These are phyloP conservation scores for Cardiospermum halicacabum DNA, from an alignment of 345 rosid species.

Conservation along the genomic window DNA sequence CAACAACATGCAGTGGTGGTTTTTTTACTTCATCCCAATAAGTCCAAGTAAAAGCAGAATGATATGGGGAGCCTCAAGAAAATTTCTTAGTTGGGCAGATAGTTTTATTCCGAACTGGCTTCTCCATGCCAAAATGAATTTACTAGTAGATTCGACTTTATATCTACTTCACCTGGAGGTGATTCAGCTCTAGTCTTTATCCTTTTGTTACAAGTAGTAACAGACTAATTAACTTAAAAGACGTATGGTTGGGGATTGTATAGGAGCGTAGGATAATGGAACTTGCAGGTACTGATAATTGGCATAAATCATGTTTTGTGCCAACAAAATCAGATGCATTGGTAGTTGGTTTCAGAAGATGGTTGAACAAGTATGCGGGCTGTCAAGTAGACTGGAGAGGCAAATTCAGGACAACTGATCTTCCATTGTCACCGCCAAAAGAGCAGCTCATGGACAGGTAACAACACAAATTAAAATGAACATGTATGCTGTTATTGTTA, in stretches of 20 bases:
- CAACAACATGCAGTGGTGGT: too few species aligned
- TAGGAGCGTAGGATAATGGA: conserved; percentile 78
- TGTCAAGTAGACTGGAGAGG: conserved; percentile 70
- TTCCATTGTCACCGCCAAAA: conserved; percentile 65
- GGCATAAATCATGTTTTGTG: conserved; percentile 76
- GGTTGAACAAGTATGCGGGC: conserved; percentile 60
- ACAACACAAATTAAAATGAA: not conserved
- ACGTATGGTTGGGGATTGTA: not conserved
- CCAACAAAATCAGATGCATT: conserved; percentile 70
- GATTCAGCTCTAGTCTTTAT: too few species aligned
- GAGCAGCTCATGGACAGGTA: conserved; percentile 80
- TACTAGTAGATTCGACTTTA: too few species aligned
- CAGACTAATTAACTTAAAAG: not conserved
- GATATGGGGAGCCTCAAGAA: too few species aligned
- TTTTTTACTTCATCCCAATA: too few species aligned
- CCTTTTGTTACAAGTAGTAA: too few species aligned
- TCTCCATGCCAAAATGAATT: too few species aligned
- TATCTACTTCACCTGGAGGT: too few species aligned
- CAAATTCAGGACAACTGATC: conserved; percentile 42
- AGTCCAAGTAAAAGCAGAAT: too few species aligned
- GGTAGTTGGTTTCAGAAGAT: conserved; percentile 66
- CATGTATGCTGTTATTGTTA: not conserved
- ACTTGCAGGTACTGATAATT: conserved; percentile 41
- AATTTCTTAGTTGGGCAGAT: too few species aligned
- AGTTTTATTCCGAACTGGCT: too few species aligned